phyloP scores from a whole-genome alignment of 2,329 filamentous ascomycete genomes.

The Annulohypoxylon truncatum region DNA sequence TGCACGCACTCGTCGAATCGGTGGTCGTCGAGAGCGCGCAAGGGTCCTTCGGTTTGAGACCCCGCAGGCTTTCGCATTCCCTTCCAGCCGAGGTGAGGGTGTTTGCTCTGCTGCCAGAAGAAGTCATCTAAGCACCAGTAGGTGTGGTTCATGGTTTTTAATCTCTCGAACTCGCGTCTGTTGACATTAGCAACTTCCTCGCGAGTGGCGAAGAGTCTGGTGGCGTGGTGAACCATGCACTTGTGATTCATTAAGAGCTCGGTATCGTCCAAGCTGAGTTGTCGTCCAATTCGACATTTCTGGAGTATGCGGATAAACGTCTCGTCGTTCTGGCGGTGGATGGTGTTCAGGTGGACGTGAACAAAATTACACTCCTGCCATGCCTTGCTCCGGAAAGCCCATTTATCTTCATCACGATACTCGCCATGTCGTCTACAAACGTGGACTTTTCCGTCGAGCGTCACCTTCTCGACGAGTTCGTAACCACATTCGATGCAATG shows the following conservation, averaged over 20 bases:
- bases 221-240: slow-evolving; percentile 55
- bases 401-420: slow-evolving; percentile 64
- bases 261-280: slow-evolving; percentile 53
- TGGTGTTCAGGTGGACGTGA: slow-evolving; percentile 63
- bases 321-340: slow-evolving; percentile 68
- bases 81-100: slow-evolving; percentile 47
- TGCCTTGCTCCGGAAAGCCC: slow-evolving; percentile 67
- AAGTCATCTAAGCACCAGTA: slow-evolving; percentile 58
- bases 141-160: slow-evolving; percentile 46
- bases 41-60: slow-evolving; percentile 43
- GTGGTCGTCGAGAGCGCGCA: slow-evolving; percentile 57
- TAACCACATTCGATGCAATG: slow-evolving; percentile 62
- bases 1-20: slow-evolving; percentile 57
- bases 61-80: slow-evolving; percentile 29
- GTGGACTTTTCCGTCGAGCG: slow-evolving; percentile 43
- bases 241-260: slow-evolving; percentile 59
- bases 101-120: slow-evolving; percentile 47
- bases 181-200: slow-evolving; percentile 54
- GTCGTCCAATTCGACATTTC: slow-evolving; percentile 62
- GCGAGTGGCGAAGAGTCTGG: slow-evolving; percentile 58
- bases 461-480: slow-evolving; percentile 31
- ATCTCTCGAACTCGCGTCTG: slow-evolving; percentile 48
- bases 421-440: slow-evolving; percentile 51
- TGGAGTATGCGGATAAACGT: slow-evolving; percentile 67
- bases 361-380: slow-evolving; percentile 67